These are phyloP conservation scores for Ambispora gerdemannii DNA, from an alignment of 192 early-diverging fungal genomes.

Conservation along the genomic window DNA sequence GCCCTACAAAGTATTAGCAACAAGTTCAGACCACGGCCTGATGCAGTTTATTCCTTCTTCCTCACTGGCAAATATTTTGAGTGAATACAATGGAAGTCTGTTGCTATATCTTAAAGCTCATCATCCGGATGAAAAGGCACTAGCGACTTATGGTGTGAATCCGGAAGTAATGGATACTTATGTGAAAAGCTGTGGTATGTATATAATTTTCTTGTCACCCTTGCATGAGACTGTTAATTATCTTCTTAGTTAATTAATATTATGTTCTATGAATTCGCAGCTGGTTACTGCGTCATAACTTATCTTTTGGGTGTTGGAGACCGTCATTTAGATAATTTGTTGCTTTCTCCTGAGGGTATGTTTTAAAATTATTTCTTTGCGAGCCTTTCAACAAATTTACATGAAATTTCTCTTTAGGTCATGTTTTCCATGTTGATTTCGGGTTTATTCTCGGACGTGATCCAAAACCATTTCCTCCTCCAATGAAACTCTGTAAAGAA, in stretches of 20 bases:
- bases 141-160: conserved; percentile 63
- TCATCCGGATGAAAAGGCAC: conserved; percentile 61
- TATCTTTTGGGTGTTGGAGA: conserved; percentile 98
- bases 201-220: too few species aligned
- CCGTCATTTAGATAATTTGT: conserved; percentile 94
- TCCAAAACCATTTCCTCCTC: conserved; percentile 99
- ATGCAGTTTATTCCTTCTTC: conserved; percentile 92
- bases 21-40: conserved; percentile 91
- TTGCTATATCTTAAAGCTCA: conserved; percentile 73
- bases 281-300: conserved; percentile 98
- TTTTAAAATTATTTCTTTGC: conserved; percentile 6
- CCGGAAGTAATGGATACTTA: conserved; percentile 90
- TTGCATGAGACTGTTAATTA: neutral
- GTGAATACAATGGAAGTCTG: conserved; percentile 82
- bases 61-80: conserved; percentile 84
- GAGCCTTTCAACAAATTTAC: conserved; percentile 10
- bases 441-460: conserved; percentile 98
- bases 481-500: conserved; percentile 99
- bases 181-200: conserved; percentile 86
- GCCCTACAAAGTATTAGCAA: conserved; percentile 94
- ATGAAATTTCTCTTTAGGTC: conserved; percentile 47
- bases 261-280: conserved; percentile 37
- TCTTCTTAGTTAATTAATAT: conserved; percentile 23
- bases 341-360: conserved; percentile 79
- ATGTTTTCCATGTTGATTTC: conserved; percentile 98